Base-by-base conservation (phyloP, 1,139 yeast species). In the Scheffersomyces parashehatae region DNA sequence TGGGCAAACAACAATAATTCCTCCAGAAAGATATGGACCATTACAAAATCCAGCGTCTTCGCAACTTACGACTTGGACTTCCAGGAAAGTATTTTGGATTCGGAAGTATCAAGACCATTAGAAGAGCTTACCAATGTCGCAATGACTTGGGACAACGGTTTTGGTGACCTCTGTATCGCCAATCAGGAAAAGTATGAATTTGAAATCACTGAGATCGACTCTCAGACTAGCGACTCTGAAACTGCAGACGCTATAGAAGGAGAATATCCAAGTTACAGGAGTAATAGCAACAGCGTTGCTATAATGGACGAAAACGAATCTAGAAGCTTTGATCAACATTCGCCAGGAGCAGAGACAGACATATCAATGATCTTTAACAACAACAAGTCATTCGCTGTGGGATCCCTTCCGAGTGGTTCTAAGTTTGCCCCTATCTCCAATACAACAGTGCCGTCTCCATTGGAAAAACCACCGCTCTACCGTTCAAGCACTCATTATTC, bases 61-160 rank as follows among this genome's bases (percentile, higher is more conserved):
- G 41, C 84, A 61, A 59, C 85, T 5, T 66, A 84, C 51, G 83
- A 82, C 54, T 65, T 88, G 28, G 70, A 75, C 10, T 41, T 46
- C 5, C 51, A 51, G 12, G 57, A 50, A 20, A n/a, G 43, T 1
- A 24, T 31, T 8, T 12, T 31, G 8, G 64, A 58, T 24, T 47
- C 59, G 4, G 64, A 65, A 43, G 76, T 84, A 29, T 67, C 77
- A 1, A 63, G 72, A 24, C 81, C 84, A 1, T 63, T 81, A 6
- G 83, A 82, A 39, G 76, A 78, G 38, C 59, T 88, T 39, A 71
- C 81, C 5, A 64, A 77, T 3, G 72, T 74, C 1, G 72, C 88
- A 0, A 57, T 79, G 32, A 70, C 82, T 0, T 88, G 95, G 85
- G 46, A 78, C 68, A 61, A 59, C 35, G 65, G 68, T 3, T 58